Evolutionary conservation across 257 asterid genomes (phyloP), one percentile per base, ranked within the genome.

Genomic region (Nemophila menziesii): DNA sequence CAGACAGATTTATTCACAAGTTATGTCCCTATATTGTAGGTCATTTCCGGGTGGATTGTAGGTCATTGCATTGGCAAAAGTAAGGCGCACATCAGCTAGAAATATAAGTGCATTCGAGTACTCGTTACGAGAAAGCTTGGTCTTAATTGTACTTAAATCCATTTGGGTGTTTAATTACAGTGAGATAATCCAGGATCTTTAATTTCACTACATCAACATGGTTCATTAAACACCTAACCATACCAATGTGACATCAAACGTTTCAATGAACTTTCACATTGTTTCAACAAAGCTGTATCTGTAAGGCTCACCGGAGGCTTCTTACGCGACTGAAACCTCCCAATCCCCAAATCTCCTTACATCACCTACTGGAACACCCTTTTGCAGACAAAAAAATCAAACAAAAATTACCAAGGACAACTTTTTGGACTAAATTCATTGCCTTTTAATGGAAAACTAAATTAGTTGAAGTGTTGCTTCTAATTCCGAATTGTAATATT

Each of bases 251-350:
- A 46, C 51, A 57, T 41, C 22, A 57, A 41, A 22, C 20, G 18
- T 21, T 41, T 17, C 22, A 44, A 44, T 18, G 23, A 20, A 16
- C 8, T 44, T 33, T 44, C 49, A 22, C 49, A 44, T 16, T 44
- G 46, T 18, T 21, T 41, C 5, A 41, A 41, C 2, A 18, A 41
- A 17, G 46, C 22, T 2, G 46, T 24, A 18, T 19, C 16, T 17
- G 46, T 17, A 15, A 17, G 8, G 9, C n/a, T 19, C 10, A 22
- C 64, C 2, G 56, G 43, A 34, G 61, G 57, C 33, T 48, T 65
- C 24, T 36, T 51, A 15, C 46, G 55, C 33, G 95, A 58, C 64
- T 63, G 63, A 49, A 80, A 83, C 67, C 75, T 70, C 47, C 92
- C 95, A 5, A 92, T 71, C 36, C 57, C n/a, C n/a, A n/a, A n/a